phyloP scores from a whole-genome alignment of 1,284 basidiomycete genomes.

The Butyriboletus appendiculatus region DNA sequence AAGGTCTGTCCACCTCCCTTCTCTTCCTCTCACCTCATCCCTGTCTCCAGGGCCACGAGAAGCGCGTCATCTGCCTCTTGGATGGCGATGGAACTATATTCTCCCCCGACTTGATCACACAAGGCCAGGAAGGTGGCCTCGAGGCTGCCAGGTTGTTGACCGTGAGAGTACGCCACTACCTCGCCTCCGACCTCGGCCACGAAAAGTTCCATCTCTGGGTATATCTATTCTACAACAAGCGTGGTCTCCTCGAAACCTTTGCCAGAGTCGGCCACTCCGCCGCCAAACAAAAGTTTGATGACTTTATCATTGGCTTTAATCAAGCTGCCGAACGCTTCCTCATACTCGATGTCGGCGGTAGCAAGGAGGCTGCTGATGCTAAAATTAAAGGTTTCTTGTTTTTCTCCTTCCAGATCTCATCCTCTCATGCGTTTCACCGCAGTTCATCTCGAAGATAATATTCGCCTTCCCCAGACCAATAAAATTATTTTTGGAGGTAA shows the following conservation, averaged over 20 bases:
- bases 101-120: conserved; percentile 47
- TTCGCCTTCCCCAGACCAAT: conserved; percentile 58
- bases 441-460: conserved; percentile 63
- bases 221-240: conserved; percentile 66
- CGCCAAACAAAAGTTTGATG: conserved; percentile 51
- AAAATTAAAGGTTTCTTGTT: conserved; percentile 64
- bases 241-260: conserved; percentile 55
- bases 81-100: conserved; percentile 74
- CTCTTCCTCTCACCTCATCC: background rate
- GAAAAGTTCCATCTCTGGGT: conserved; percentile 58
- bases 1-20: conserved; percentile 16
- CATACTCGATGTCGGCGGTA: conserved; percentile 71
- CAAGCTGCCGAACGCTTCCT: conserved; percentile 61
- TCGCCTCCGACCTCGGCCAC: conserved; percentile 40
- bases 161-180: conserved; percentile 48
- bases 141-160: conserved; percentile 52
- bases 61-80: conserved; percentile 56
- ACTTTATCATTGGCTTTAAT: conserved; percentile 68
- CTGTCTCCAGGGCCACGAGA: conserved; percentile 39
- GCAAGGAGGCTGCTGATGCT: conserved; percentile 71
- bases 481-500: conserved; percentile 65
- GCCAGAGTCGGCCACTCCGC: conserved; percentile 41
- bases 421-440: conserved; percentile 1
- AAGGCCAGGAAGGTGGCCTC: conserved; percentile 59
- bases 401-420: background rate